phyloP scores from a whole-genome alignment of 768 basidiomycete genomes.

The Amanita rimosa region DNA sequence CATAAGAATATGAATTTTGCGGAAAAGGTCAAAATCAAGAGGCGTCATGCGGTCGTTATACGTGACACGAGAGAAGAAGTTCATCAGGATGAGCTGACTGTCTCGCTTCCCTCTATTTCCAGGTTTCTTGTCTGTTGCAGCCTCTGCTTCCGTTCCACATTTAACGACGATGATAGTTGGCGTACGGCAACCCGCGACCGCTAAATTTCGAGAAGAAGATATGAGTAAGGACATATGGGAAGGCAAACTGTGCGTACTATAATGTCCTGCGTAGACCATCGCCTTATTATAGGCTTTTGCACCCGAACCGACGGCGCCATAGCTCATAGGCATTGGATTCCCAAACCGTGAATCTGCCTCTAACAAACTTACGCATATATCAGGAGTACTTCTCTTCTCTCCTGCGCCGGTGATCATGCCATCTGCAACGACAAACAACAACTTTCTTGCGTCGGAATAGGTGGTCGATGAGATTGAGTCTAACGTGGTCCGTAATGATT shows the following conservation, averaged over 20 bases:
- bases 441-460: conserved; percentile 87
- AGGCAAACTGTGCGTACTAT: conserved; percentile 46
- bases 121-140: conserved; percentile 77
- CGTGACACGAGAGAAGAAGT: conserved; percentile 97
- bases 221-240: conserved; percentile 1
- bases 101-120: conserved; percentile 98
- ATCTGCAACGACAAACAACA: conserved; percentile 91
- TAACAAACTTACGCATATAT: conserved; percentile 85
- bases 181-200: conserved; percentile 80
- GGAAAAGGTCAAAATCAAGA: conserved; percentile 95
- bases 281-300: conserved; percentile 87
- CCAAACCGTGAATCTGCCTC: conserved; percentile 95
- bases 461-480: conserved; percentile 87
- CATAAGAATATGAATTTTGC: conserved; percentile 93
- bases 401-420: conserved; percentile 99
- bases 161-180: conserved; percentile 94
- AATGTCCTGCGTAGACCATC: conserved; percentile 99
- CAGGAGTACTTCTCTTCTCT: conserved; percentile 92
- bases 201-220: conserved; percentile 21
- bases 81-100: conserved; percentile 98
- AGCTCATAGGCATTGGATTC: conserved; percentile 91
- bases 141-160: conserved; percentile 86
- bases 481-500: conserved; percentile 81
- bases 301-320: conserved; percentile 83
- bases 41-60: conserved; percentile 99